A percentile compares a stretch with the other conserved stretches of the same genome.
phyloP scores from a whole-genome alignment of 805 yeast genomes.

The Hanseniaspora mollemarum region DNA sequence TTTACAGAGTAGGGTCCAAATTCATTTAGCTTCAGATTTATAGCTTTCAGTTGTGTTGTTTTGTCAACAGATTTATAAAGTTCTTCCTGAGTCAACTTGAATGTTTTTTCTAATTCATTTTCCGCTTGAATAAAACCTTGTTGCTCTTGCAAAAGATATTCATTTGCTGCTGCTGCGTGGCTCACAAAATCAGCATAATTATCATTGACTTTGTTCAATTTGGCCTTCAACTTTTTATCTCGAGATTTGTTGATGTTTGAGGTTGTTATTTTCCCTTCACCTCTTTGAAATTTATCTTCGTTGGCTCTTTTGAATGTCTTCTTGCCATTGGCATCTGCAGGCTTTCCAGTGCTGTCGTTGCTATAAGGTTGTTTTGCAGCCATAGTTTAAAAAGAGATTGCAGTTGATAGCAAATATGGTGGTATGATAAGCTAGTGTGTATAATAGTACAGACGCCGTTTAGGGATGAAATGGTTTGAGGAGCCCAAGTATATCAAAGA shows the following conservation, averaged over 20 bases:
- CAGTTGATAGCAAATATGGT: no score
- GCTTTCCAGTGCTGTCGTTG: neutral
- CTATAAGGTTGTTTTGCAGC: neutral
- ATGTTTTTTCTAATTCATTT: constrained; percentile 83
- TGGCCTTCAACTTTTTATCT: constrained; percentile 53
- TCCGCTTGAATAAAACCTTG: constrained; percentile 86
- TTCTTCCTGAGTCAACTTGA: constrained; percentile 70
- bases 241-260: constrained; percentile 30
- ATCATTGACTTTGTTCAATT: constrained; percentile 54
- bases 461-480: no score
- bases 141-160: constrained; percentile 71
- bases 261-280: constrained; percentile 16
- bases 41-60: constrained; percentile 60
- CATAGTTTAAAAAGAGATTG: no score
- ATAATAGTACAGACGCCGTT: no score
- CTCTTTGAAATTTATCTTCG: constrained; percentile 29
- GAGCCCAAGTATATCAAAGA: no score
- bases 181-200: constrained; percentile 68
- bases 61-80: constrained; percentile 65
- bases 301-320: constrained; percentile 24
- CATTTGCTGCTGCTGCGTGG: constrained; percentile 69
- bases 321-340: neutral
- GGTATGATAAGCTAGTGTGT: no score
- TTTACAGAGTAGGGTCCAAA: constrained; percentile 81
- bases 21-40: constrained; percentile 59